Conservation (phyloP, 2,329 filamentous ascomycete genomes). For the Xylaria sp. region DNA sequence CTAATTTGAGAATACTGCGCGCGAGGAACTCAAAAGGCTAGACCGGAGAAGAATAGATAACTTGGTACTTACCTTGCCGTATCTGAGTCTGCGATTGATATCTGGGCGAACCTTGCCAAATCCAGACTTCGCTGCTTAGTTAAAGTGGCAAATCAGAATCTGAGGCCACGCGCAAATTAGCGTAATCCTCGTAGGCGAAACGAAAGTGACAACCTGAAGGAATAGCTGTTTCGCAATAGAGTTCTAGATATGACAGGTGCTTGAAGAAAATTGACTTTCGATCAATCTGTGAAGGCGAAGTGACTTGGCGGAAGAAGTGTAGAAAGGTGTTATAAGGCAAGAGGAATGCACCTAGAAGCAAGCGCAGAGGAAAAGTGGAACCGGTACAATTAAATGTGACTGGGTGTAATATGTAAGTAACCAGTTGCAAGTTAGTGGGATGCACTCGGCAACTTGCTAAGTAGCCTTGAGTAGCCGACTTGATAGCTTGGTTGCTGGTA, state of each 20-base stretch:
- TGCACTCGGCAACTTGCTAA: neutral
- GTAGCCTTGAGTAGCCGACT: neutral
- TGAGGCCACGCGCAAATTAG: slow-evolving; percentile 4
- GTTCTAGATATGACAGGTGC: neutral
- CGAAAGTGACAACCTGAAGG: neutral
- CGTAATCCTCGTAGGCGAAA: neutral
- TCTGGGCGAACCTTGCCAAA: neutral
- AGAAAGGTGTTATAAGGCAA: neutral
- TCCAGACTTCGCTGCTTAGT: neutral
- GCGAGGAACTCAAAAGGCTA: too few species aligned
- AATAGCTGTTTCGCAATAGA: neutral
- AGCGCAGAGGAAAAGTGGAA: slow-evolving; percentile 17
- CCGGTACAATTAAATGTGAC: neutral
- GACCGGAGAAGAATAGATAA: too few species aligned
- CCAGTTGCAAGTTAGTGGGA: neutral
- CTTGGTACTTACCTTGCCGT: too few species aligned
- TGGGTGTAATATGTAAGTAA: slow-evolving; percentile 7
- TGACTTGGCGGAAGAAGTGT: neutral
- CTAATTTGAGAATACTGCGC: too few species aligned
- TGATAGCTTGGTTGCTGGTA: neutral
- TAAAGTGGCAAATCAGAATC: neutral
- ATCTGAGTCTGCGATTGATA: too few species aligned
- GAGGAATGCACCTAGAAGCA: slow-evolving; percentile 4
- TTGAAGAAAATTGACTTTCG: neutral
- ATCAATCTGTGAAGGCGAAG: neutral